These are phyloP conservation scores for Ramaria sp. DNA, from an alignment of 768 basidiomycete genomes.

Conservation along the genomic window DNA sequence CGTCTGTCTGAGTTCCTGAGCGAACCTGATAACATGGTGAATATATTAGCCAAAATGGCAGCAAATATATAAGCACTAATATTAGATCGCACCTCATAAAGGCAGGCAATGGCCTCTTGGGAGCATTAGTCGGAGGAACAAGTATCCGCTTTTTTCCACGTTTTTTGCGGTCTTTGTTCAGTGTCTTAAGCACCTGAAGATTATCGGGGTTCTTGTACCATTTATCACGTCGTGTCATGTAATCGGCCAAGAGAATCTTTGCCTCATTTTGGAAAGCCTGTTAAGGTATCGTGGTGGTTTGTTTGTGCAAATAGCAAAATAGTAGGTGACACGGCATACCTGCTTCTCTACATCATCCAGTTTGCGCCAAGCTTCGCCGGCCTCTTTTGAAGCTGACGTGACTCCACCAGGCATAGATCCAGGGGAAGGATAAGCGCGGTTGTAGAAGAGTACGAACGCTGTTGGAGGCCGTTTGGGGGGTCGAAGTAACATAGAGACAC, in stretches of 20 bases:
- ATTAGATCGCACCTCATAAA: background rate
- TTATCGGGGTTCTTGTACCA: constrained; percentile 8
- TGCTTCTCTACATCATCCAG: constrained; percentile 3
- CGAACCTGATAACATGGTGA: background rate
- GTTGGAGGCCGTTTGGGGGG: background rate
- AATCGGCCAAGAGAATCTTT: background rate
- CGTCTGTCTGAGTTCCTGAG: background rate
- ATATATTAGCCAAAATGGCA: background rate
- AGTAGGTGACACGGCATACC: background rate
- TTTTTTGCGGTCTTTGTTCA: constrained; percentile 10
- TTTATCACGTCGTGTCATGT: background rate
- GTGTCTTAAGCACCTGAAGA: background rate
- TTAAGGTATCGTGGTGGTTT: background rate
- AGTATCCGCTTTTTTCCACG: constrained; percentile 5
- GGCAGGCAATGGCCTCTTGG: constrained; percentile 1
- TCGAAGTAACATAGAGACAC: background rate
- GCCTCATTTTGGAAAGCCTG: background rate
- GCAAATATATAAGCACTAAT: background rate
- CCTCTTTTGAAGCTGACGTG: background rate
- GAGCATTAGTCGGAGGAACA: background rate
- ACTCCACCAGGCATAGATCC: background rate
- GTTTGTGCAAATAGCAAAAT: background rate
- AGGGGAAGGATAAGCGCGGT: background rate
- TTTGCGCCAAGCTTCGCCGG: background rate
- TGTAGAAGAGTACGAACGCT: constrained; percentile 1